These are phyloP conservation scores for Solanum chacoense DNA, from an alignment of 305 asterid genomes.

Conservation along the genomic window DNA sequence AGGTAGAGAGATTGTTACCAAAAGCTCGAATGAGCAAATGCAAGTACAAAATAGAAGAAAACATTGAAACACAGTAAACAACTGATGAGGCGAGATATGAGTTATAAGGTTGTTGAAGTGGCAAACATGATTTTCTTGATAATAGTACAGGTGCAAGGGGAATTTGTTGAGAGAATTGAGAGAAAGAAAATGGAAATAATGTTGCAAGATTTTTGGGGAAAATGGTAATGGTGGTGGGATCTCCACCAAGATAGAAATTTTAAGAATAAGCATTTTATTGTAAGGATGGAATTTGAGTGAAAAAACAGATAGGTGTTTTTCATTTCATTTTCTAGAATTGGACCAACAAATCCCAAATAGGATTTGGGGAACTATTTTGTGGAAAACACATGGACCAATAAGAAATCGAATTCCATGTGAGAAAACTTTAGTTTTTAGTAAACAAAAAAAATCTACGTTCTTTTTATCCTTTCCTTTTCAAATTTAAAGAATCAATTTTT, in stretches of 20 bases:
- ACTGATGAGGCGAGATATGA: background rate
- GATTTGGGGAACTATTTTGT: slow-evolving; percentile 17
- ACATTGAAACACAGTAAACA: background rate
- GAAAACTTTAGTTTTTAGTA: background rate
- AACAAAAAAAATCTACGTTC: background rate
- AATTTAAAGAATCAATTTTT: background rate
- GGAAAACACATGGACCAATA: slow-evolving; percentile 40
- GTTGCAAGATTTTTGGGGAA: background rate
- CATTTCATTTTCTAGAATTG: slow-evolving; percentile 19
- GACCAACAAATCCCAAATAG: slow-evolving; percentile 24
- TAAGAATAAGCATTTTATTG: slow-evolving; percentile 7
- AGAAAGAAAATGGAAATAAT: background rate
- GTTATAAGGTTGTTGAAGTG: slow-evolving; percentile 14
- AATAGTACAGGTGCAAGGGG: slow-evolving; percentile 7
- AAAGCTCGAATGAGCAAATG: background rate
- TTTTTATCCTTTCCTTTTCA: background rate
- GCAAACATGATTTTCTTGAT: slow-evolving; percentile 20
- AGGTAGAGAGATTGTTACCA: background rate
- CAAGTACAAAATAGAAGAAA: background rate
- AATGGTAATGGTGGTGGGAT: slow-evolving; percentile 27
- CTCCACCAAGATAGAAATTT: slow-evolving; percentile 29
- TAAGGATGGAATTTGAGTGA: slow-evolving; percentile 27
- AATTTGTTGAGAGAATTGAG: background rate
- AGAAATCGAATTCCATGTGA: background rate
- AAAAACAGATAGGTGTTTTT: slow-evolving; percentile 6